Percentiles rank a stretch among this genome's conserved stretches.
Evolutionary conservation across 345 rosid genomes (phyloP).

Genomic region (Camelina hispida): DNA sequence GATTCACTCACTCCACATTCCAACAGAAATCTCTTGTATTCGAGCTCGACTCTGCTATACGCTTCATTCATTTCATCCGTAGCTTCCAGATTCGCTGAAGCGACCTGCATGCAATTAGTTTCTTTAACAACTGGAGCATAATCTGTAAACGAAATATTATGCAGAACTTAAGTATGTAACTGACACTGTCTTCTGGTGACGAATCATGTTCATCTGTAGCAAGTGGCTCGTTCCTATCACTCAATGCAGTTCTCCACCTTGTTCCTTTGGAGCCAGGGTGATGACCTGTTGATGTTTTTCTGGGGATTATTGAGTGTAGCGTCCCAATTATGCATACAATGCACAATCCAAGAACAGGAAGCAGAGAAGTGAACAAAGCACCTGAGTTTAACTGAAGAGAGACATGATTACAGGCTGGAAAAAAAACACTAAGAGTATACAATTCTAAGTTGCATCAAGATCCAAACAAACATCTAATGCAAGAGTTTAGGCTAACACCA

Average conservation of each 20-base stretch:
- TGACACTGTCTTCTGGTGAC: slow-evolving; percentile 23
- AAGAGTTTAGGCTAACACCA: not conserved
- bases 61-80: slow-evolving; percentile 10
- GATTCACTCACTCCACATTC: slow-evolving; percentile 43
- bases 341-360: slow-evolving; percentile 42
- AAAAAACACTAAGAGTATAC: not conserved
- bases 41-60: slow-evolving; percentile 34
- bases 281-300: slow-evolving; percentile 2
- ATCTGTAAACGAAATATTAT: not conserved
- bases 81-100: slow-evolving; percentile 17
- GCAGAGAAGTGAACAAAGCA: slow-evolving; percentile 29
- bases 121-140: not conserved
- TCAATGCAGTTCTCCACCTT: slow-evolving; percentile 41
- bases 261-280: slow-evolving; percentile 33
- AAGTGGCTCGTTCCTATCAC: slow-evolving; percentile 28
- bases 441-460: not conserved
- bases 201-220: slow-evolving; percentile 32
- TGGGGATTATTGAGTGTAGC: slow-evolving; percentile 15
- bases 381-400: slow-evolving; percentile 41
- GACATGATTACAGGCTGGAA: not conserved
- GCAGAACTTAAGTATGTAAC: not conserved
- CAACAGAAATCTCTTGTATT: slow-evolving; percentile 42
- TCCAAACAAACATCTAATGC: not conserved
- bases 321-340: slow-evolving; percentile 30
- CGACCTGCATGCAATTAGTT: slow-evolving; percentile 25